These are phyloP conservation scores for Epichloe coenophiala DNA, from an alignment of 2,329 filamentous ascomycete species.

Conservation along the genomic window DNA sequence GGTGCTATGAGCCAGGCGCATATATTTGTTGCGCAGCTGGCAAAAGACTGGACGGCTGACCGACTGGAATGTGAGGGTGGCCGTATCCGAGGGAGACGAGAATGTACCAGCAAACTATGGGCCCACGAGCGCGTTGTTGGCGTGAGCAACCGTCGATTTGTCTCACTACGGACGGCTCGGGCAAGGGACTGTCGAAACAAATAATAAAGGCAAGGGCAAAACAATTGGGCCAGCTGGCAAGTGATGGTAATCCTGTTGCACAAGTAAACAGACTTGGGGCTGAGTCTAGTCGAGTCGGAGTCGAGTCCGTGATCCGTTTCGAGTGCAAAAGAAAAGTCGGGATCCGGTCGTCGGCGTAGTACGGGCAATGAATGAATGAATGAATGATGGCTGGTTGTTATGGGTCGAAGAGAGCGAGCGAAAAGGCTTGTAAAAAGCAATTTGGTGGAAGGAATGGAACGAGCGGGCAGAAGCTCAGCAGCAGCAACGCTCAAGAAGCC, in stretches of 20 bases:
- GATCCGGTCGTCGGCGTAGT: not conserved
- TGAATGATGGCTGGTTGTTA: not conserved
- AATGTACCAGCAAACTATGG: slow-evolving; percentile 14
- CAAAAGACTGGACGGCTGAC: slow-evolving; percentile 5
- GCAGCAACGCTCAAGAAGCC: slow-evolving; percentile 4
- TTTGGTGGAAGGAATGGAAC: slow-evolving; percentile 7
- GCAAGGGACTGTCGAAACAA: not conserved
- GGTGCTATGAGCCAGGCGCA: slow-evolving; percentile 1
- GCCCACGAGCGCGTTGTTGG: slow-evolving; percentile 10
- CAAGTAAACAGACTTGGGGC: not conserved
- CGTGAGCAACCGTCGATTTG: slow-evolving; percentile 6
- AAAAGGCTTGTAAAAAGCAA: not conserved
- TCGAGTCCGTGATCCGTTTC: not conserved
- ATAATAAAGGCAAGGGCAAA: slow-evolving; percentile 1
- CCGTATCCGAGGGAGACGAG: slow-evolving; percentile 13
- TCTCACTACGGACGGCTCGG: not conserved
- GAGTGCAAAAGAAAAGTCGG: not conserved
- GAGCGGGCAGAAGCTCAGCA: slow-evolving; percentile 4
- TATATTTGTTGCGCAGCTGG: slow-evolving; percentile 7
- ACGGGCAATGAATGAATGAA: not conserved
- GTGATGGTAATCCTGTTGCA: slow-evolving; percentile 1
- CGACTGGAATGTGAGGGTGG: slow-evolving; percentile 16
- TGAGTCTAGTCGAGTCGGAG: no score
- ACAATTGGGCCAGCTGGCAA: slow-evolving; percentile 16
- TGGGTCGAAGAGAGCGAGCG: not conserved